phyloP scores from a whole-genome alignment of 768 basidiomycete genomes.

The Leccinellum luteum region DNA sequence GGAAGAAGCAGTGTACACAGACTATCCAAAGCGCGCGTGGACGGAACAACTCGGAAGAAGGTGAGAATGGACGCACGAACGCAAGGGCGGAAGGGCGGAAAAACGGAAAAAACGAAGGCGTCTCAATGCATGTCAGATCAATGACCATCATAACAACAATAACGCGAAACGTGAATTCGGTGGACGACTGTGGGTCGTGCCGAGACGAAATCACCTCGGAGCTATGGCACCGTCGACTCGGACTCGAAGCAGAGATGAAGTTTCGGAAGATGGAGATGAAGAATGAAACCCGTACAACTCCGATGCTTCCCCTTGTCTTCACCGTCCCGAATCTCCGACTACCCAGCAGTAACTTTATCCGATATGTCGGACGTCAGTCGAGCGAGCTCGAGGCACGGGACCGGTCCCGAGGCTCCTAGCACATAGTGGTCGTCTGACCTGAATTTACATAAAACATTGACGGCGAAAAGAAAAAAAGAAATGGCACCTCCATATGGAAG shows the following conservation, averaged over 20 bases:
- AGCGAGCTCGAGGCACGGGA: neutral
- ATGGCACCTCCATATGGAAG: neutral
- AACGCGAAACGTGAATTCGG: neutral
- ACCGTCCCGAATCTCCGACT: neutral
- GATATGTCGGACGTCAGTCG: neutral
- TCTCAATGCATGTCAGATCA: too few relatives aligned
- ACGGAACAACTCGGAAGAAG: neutral
- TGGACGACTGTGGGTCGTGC: neutral
- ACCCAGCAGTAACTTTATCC: neutral
- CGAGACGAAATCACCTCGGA: neutral
- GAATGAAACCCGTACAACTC: neutral
- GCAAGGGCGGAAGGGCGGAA: too few relatives aligned
- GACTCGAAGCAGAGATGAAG: neutral
- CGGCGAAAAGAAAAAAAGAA: neutral
- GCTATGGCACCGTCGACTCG: neutral
- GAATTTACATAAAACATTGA: neutral
- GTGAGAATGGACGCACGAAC: too few relatives aligned
- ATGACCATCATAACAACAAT: too few relatives aligned
- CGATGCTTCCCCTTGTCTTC: neutral
- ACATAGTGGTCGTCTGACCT: neutral
- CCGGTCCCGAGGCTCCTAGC: neutral
- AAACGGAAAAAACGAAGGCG: too few relatives aligned
- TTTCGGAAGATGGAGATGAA: neutral
- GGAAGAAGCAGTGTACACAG: neutral
- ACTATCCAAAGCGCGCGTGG: neutral